These are phyloP conservation scores for Juglanconis juglandina DNA, from an alignment of 2,329 filamentous ascomycete species.

Conservation along the genomic window DNA sequence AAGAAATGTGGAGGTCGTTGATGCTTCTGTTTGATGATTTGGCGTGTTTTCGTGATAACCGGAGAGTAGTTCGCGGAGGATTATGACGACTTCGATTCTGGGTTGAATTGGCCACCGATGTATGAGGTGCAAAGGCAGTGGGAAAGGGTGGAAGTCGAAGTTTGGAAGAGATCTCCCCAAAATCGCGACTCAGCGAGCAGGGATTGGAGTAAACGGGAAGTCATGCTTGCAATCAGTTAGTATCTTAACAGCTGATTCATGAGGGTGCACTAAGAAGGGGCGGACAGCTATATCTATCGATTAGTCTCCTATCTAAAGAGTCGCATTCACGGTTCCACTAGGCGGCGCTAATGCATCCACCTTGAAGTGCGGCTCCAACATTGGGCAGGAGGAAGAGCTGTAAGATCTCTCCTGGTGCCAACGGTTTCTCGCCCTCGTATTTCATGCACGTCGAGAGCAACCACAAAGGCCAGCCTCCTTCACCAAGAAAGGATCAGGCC, in stretches of 20 bases:
- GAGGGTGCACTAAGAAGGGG: too few species aligned
- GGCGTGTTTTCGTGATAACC: neutral
- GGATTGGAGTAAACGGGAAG: neutral
- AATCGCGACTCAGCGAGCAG: neutral
- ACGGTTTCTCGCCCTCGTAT: too few species aligned
- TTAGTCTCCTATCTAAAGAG: neutral
- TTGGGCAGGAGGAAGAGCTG: too few species aligned
- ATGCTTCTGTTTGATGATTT: conserved; percentile 4
- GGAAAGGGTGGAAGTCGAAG: neutral
- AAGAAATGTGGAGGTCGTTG: conserved; percentile 1
- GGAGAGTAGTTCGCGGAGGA: neutral
- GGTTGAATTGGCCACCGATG: conserved; percentile 4
- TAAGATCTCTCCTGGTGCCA: too few species aligned
- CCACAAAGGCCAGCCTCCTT: too few species aligned
- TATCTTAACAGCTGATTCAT: neutral
- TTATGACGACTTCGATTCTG: conserved; percentile 1
- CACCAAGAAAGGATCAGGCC: too few species aligned
- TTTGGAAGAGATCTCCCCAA: neutral
- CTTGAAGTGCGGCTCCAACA: too few species aligned
- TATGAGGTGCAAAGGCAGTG: neutral
- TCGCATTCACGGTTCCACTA: neutral
- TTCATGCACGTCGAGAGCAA: too few species aligned
- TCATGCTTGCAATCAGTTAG: neutral
- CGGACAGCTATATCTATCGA: neutral
- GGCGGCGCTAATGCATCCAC: neutral